A percentile compares a stretch with the other conserved stretches of the same genome.
Evolutionary conservation across 345 rosid species (phyloP).

Genomic region (Salix udensis): DNA sequence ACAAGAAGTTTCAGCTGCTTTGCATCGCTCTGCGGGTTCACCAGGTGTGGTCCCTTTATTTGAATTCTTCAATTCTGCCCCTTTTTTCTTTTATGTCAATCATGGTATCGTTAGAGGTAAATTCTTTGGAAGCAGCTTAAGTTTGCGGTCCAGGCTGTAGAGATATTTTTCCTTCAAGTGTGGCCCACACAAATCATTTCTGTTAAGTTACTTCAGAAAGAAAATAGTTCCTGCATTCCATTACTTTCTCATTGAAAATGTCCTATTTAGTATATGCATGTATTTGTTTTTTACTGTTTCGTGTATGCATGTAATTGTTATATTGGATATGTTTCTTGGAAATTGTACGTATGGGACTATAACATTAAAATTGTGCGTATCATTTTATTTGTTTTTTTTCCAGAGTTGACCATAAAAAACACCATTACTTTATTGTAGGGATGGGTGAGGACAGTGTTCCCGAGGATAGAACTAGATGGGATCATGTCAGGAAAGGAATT

Average conservation of each 20-base stretch:
- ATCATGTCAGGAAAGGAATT: constrained; percentile 70
- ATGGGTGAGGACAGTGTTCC: constrained; percentile 24
- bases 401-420: background rate
- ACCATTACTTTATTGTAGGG: constrained; percentile 38
- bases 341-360: background rate
- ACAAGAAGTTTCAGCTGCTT: constrained; percentile 86
- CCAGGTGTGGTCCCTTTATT: constrained; percentile 41
- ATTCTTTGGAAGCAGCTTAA: background rate
- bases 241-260: background rate
- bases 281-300: too few relatives aligned
- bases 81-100: background rate
- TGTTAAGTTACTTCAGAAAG: background rate
- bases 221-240: background rate
- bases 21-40: constrained; percentile 53
- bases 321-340: background rate
- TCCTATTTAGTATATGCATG: background rate
- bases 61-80: background rate
- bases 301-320: background rate
- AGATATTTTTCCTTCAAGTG: background rate
- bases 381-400: background rate
- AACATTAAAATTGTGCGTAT: background rate
- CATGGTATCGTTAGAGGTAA: background rate
- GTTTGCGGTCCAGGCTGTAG: background rate
- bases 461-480: constrained; percentile 63
- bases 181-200: background rate